These are phyloP conservation scores for Kodamaea alishanica DNA, from an alignment of 1,139 yeast species.

Conservation along the genomic window DNA sequence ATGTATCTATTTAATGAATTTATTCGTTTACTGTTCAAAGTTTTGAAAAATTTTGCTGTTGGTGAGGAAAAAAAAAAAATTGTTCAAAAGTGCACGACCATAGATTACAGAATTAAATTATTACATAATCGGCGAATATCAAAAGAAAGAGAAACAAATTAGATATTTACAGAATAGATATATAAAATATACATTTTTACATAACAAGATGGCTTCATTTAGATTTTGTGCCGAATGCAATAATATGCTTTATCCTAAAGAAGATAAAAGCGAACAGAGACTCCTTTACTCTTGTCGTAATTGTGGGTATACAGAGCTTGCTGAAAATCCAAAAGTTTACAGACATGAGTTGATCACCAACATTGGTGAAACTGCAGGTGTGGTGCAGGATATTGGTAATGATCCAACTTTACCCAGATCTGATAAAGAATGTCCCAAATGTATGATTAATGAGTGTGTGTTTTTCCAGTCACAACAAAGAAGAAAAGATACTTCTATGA, in stretches of 20 bases:
- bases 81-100: conserved; percentile 7
- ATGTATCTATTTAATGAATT: neutral
- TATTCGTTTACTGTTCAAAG: neutral
- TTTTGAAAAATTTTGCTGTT: conserved; percentile 18
- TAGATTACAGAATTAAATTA: neutral
- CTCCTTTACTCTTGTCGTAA: conserved; percentile 91
- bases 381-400: conserved; percentile 90
- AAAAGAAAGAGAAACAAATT: conserved; percentile 2
- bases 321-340: conserved; percentile 84
- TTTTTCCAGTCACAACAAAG: conserved; percentile 96
- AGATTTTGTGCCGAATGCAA: conserved; percentile 93
- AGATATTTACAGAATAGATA: neutral
- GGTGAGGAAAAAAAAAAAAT: neutral
- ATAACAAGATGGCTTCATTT: conserved; percentile 69
- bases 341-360: conserved; percentile 89
- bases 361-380: conserved; percentile 95
- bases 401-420: conserved; percentile 97
- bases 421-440: conserved; percentile 87
- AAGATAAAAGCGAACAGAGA: conserved; percentile 72
- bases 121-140: neutral
- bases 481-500: conserved; percentile 94
- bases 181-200: neutral
- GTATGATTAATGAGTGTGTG: conserved; percentile 86
- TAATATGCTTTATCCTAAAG: conserved; percentile 98
- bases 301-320: conserved; percentile 90